Evolutionary conservation across 2,329 filamentous ascomycete species (phyloP).

Genomic region (Leptographium radiaticola): DNA sequence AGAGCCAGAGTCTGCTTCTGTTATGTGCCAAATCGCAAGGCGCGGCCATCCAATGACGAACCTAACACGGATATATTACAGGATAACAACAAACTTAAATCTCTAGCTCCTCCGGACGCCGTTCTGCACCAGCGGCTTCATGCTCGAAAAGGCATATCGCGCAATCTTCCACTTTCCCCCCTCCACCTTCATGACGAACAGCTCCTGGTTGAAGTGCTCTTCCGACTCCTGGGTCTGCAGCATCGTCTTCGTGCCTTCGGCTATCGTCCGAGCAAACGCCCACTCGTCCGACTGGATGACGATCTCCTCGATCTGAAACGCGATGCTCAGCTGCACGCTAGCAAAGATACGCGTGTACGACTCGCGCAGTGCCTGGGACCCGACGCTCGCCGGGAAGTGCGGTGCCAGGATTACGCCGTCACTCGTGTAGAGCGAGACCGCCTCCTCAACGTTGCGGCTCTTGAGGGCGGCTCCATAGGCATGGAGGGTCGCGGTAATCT

Average conservation of each 20-base stretch:
- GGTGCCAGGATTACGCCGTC: slow-evolving; percentile 4
- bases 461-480: slow-evolving; percentile 3
- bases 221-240: neutral
- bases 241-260: slow-evolving; percentile 2
- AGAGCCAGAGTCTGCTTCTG: no score
- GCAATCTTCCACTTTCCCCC: slow-evolving; percentile 3
- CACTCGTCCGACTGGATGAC: slow-evolving; percentile 1
- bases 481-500: slow-evolving; percentile 1
- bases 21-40: no score
- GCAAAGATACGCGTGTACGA: slow-evolving; percentile 3
- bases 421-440: neutral
- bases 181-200: neutral
- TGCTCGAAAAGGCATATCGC: slow-evolving; percentile 2
- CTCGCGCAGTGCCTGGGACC: neutral
- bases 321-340: neutral
- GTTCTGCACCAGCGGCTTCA: slow-evolving; percentile 2
- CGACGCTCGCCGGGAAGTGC: slow-evolving; percentile 1
- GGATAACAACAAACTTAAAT: neutral
- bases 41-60: no score
- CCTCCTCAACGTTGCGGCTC: slow-evolving; percentile 2
- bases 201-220: slow-evolving; percentile 1
- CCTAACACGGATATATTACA: no score
- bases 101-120: neutral
- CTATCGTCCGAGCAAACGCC: slow-evolving; percentile 3
- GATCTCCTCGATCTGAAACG: slow-evolving; percentile 1